Conservation (phyloP, 2,329 filamentous ascomycete genomes). For the Colletotrichum tropicale region DNA sequence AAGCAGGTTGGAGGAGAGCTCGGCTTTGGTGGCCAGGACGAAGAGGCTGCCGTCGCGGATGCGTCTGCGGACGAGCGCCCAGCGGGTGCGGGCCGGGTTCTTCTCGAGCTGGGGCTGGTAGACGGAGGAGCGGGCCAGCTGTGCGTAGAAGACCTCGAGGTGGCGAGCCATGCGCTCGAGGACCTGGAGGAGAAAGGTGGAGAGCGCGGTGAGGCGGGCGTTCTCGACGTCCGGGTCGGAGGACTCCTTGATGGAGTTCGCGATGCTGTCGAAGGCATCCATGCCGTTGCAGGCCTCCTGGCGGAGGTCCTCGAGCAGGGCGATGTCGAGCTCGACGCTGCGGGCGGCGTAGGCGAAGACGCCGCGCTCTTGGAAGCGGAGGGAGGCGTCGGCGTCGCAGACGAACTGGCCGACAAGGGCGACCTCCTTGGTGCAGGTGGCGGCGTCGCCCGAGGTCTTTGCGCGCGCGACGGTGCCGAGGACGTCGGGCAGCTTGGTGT, state of each 20-base stretch:
- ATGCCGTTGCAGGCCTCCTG: slow-evolving; percentile 57
- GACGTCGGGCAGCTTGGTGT: slow-evolving; percentile 49
- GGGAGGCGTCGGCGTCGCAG: slow-evolving; percentile 45
- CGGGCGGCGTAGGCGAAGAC: slow-evolving; percentile 54
- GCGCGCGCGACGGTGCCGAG: slow-evolving; percentile 44
- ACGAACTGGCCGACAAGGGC: slow-evolving; percentile 55
- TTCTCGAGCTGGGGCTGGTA: slow-evolving; percentile 56
- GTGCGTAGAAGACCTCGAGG: slow-evolving; percentile 55
- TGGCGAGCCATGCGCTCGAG: slow-evolving; percentile 58
- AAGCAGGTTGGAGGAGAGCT: slow-evolving; percentile 30
- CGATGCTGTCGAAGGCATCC: slow-evolving; percentile 56
- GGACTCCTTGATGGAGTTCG: slow-evolving; percentile 24
- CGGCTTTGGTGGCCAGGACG: slow-evolving; percentile 44
- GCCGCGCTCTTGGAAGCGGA: slow-evolving; percentile 54
- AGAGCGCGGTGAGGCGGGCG: slow-evolving; percentile 41
- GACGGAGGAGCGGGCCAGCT: slow-evolving; percentile 51
- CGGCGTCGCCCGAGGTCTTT: slow-evolving; percentile 49
- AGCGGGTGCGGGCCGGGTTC: slow-evolving; percentile 56
- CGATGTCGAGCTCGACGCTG: slow-evolving; percentile 55
- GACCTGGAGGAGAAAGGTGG: slow-evolving; percentile 53
- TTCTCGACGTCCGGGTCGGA: slow-evolving; percentile 41
- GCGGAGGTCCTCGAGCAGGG: slow-evolving; percentile 56
- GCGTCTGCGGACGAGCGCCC: slow-evolving; percentile 52
- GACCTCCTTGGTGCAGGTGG: slow-evolving; percentile 50
- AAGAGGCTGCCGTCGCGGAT: slow-evolving; percentile 58